Evolutionary conservation across 176 grass and related monocot genomes (phyloP).

Genomic region (Aegilops speltoides): DNA sequence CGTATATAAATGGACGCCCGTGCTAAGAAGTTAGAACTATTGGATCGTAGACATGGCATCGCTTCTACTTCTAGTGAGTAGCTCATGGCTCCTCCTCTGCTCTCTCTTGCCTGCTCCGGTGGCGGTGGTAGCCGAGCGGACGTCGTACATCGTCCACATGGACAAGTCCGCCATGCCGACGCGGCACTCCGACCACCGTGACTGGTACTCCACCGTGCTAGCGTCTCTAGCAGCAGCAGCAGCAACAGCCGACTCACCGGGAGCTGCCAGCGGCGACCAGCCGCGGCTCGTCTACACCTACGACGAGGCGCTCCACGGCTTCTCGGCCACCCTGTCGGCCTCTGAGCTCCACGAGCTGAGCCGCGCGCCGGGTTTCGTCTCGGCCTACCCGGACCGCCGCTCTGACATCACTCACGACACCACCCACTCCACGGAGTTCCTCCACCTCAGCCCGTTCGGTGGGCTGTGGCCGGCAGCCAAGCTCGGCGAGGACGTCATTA

Average conservation of each 20-base stretch:
- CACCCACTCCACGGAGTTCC: slow-evolving; percentile 54
- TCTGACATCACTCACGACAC: slow-evolving; percentile 28
- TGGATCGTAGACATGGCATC: slow-evolving; percentile 3
- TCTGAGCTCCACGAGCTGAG: slow-evolving; percentile 29
- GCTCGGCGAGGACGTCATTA: slow-evolving; percentile 52
- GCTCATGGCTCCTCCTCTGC: not conserved
- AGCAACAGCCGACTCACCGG: not conserved
- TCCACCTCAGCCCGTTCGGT: not conserved
- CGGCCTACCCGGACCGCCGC: slow-evolving; percentile 30
- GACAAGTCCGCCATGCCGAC: slow-evolving; percentile 48
- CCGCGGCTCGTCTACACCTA: slow-evolving; percentile 45
- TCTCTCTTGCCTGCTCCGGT: not conserved
- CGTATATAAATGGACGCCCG: not conserved
- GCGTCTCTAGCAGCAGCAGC: not conserved
- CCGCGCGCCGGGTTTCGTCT: slow-evolving; percentile 28
- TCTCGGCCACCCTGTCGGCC: slow-evolving; percentile 22
- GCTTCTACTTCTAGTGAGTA: not conserved
- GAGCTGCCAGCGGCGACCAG: not conserved
- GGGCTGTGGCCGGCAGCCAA: slow-evolving; percentile 45
- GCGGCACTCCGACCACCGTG: not conserved
- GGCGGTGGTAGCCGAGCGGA: too few relatives aligned
- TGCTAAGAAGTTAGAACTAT: not conserved
- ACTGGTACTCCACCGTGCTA: slow-evolving; percentile 41
- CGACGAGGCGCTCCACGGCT: slow-evolving; percentile 50
- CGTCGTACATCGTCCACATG: slow-evolving; percentile 53